A percentile compares a stretch with the other conserved stretches of the same genome.
These are phyloP conservation scores for Thymus quinquecostatus DNA, from an alignment of 257 asterid genomes.

Conservation along the genomic window DNA sequence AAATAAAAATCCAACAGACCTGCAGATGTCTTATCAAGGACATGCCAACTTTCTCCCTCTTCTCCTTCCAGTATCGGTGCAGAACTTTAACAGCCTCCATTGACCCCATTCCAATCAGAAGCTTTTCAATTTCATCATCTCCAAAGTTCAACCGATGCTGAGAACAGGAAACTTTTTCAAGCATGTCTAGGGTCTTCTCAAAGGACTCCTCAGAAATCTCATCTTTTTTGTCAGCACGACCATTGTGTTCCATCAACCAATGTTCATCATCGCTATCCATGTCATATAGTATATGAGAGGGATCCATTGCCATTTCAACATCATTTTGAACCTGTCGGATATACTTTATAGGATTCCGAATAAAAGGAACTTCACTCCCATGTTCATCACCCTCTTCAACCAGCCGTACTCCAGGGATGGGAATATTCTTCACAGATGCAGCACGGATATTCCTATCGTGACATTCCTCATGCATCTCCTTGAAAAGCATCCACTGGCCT, in stretches of 20 bases:
- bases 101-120: conserved; percentile 57
- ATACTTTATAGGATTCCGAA: conserved; percentile 61
- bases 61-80: conserved; percentile 75
- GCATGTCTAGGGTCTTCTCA: conserved; percentile 71
- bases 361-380: conserved; percentile 54
- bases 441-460: conserved; percentile 91
- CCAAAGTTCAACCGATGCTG: conserved; percentile 62
- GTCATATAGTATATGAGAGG: conserved; percentile 71
- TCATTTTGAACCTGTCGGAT: conserved; percentile 81
- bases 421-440: conserved; percentile 89
- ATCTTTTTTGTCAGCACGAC: conserved; percentile 35
- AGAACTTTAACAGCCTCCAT: conserved; percentile 52
- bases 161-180: conserved; percentile 78
- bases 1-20: conserved; percentile 45
- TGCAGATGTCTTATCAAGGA: conserved; percentile 85
- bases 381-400: conserved; percentile 65
- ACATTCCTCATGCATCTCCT: conserved; percentile 96
- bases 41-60: conserved; percentile 79
- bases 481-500: conserved; percentile 88
- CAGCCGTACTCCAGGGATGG: conserved; percentile 90
- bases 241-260: conserved; percentile 55
- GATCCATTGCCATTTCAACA: conserved; percentile 91
- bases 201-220: conserved; percentile 72
- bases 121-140: conserved; percentile 70
- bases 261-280: conserved; percentile 95